Evolutionary conservation across 116 monocot genomes (phyloP).

Genomic region (Trichopus zeylanicus): DNA sequence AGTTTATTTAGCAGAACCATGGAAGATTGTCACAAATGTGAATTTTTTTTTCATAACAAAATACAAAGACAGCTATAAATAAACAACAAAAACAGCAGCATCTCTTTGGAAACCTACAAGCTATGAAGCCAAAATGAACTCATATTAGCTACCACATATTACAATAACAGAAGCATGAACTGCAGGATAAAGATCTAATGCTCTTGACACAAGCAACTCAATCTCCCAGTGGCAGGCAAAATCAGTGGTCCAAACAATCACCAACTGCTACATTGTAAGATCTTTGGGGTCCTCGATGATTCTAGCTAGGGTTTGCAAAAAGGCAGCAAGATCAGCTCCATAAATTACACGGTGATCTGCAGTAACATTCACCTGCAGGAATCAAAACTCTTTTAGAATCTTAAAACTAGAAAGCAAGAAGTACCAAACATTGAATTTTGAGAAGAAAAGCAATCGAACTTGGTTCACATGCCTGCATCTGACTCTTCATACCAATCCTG

Average conservation of each 20-base stretch:
- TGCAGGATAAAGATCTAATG: neutral
- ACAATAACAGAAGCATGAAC: neutral
- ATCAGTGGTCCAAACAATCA: neutral
- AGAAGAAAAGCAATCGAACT: neutral
- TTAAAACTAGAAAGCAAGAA: neutral
- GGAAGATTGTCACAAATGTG: no score
- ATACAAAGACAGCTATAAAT: no score
- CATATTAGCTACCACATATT: neutral
- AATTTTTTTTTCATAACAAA: no score
- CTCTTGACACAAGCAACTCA: neutral
- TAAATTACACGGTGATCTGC: constrained; percentile 92
- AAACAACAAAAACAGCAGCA: no score
- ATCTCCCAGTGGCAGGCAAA: neutral
- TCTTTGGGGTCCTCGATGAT: constrained; percentile 91
- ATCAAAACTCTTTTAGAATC: neutral
- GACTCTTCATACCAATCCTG: constrained; percentile 76
- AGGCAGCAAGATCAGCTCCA: constrained; percentile 86
- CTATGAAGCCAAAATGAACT: neutral
- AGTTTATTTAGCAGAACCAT: no score
- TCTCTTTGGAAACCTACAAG: no score
- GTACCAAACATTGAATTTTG: neutral
- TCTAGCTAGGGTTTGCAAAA: constrained; percentile 79
- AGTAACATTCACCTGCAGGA: constrained; percentile 84
- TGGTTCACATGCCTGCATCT: constrained; percentile 75
- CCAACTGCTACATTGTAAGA: constrained; percentile 55